Conservation (phyloP, 495 filamentous ascomycete genomes). For the Pyrenula aspistea region DNA sequence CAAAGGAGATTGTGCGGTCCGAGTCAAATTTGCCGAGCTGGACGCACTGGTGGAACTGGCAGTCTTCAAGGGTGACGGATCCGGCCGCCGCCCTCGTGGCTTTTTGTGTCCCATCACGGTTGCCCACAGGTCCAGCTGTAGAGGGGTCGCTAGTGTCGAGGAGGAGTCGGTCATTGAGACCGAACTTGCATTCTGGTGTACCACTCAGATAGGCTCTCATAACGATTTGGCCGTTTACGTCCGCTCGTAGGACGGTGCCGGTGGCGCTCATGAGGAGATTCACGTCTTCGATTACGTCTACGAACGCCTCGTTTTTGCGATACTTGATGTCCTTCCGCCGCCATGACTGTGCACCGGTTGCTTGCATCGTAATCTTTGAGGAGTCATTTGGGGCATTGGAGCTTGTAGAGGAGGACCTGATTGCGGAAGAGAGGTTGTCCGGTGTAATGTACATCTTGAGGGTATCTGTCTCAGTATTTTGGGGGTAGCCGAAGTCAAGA, state of each 20-base stretch:
- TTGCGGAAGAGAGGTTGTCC: constrained; percentile 94
- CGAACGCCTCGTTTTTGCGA: constrained; percentile 98
- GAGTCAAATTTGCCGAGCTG: constrained; percentile 95
- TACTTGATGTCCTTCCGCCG: constrained; percentile 95
- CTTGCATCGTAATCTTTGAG: constrained; percentile 97
- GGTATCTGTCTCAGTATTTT: constrained; percentile 98
- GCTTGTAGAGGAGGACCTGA: constrained; percentile 44
- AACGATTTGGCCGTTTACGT: constrained; percentile 94
- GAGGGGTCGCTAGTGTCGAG: constrained; percentile 63
- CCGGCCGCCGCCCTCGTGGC: constrained; percentile 91
- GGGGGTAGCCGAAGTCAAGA: constrained; percentile 97
- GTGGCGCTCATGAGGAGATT: constrained; percentile 97
- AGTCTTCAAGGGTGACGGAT: constrained; percentile 93
- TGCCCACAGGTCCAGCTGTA: constrained; percentile 44
- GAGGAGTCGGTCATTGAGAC: constrained; percentile 89
- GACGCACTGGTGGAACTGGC: constrained; percentile 98
- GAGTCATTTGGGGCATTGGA: constrained; percentile 52
- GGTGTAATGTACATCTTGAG: constrained; percentile 99
- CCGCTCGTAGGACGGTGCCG: constrained; percentile 87
- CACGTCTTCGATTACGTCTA: constrained; percentile 98
- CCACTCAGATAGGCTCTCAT: constrained; percentile 98
- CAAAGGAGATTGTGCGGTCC: constrained; percentile 94
- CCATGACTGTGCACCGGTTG: constrained; percentile 94
- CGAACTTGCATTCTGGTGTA: constrained; percentile 98
- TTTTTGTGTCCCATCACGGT: constrained; percentile 40